These are phyloP conservation scores for Mycena kentingensis DNA, from an alignment of 768 basidiomycete species.

Conservation along the genomic window DNA sequence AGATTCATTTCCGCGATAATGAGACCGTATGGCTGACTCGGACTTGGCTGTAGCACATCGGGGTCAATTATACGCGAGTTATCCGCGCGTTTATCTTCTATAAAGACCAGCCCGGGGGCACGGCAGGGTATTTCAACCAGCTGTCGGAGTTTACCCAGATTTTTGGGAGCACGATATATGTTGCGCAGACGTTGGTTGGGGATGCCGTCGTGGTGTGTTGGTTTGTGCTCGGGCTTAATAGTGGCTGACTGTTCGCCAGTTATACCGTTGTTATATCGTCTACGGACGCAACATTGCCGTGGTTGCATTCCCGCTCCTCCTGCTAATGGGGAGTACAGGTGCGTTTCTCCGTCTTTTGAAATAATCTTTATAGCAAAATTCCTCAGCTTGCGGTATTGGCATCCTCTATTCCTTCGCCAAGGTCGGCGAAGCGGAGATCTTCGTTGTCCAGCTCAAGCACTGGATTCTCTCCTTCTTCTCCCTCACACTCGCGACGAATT, in stretches of 20 bases:
- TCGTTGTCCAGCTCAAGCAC: slow-evolving; percentile 32
- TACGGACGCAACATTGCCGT: slow-evolving; percentile 29
- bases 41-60: slow-evolving; percentile 34
- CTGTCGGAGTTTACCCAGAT: slow-evolving; percentile 39
- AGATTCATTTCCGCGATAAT: not conserved
- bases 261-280: slow-evolving; percentile 37
- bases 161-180: slow-evolving; percentile 39
- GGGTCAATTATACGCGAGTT: slow-evolving; percentile 37
- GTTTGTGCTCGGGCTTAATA: not conserved
- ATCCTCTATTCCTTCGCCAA: slow-evolving; percentile 35
- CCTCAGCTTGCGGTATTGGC: slow-evolving; percentile 32
- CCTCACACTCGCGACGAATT: slow-evolving; percentile 38
- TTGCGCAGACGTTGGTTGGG: slow-evolving; percentile 40
- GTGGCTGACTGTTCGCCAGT: slow-evolving; percentile 15
- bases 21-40: no score
- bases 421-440: slow-evolving; percentile 33
- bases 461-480: slow-evolving; percentile 45
- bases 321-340: slow-evolving; percentile 36
- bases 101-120: slow-evolving; percentile 28
- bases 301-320: slow-evolving; percentile 30
- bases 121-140: slow-evolving; percentile 35
- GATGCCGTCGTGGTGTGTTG: slow-evolving; percentile 37
- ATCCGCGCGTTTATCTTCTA: slow-evolving; percentile 36
- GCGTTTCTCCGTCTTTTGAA: not conserved
- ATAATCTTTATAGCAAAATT: not conserved